Conservation (phyloP, 176 grass and related monocot species). For the Triticum monococcum region DNA sequence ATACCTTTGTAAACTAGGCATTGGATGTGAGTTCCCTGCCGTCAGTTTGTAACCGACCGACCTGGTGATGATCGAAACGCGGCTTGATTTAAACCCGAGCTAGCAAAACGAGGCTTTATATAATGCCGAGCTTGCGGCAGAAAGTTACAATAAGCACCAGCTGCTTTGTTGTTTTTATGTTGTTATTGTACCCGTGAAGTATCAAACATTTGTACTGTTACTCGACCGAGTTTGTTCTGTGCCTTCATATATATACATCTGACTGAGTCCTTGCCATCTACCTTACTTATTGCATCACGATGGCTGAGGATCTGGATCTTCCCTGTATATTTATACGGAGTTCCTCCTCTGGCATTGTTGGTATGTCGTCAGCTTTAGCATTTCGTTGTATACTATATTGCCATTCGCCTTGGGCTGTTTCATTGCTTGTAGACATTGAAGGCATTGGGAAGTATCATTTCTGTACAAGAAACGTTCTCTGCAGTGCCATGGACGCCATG, state of each 20-base stretch:
- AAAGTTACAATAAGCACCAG: not conserved
- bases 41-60: not conserved
- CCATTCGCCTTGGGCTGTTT: not conserved
- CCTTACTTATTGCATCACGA: not conserved
- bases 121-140: not conserved
- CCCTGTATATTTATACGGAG: not conserved
- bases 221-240: not conserved
- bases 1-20: not conserved
- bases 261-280: not conserved
- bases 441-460: not conserved
- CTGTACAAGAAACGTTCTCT: too few relatives aligned
- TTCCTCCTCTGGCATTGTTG: too few relatives aligned
- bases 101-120: not conserved
- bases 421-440: not conserved
- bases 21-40: not conserved
- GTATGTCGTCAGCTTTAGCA: too few relatives aligned
- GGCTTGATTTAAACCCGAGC: not conserved
- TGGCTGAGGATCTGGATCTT: not conserved
- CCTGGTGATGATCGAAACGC: not conserved
- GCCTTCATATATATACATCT: not conserved
- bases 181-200: not conserved
- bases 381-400: too few relatives aligned
- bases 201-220: too few relatives aligned
- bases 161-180: not conserved
- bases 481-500: too few relatives aligned